phyloP scores from a whole-genome alignment of 108 stramenopile species.

The Chaetoceros tenuissimus region DNA sequence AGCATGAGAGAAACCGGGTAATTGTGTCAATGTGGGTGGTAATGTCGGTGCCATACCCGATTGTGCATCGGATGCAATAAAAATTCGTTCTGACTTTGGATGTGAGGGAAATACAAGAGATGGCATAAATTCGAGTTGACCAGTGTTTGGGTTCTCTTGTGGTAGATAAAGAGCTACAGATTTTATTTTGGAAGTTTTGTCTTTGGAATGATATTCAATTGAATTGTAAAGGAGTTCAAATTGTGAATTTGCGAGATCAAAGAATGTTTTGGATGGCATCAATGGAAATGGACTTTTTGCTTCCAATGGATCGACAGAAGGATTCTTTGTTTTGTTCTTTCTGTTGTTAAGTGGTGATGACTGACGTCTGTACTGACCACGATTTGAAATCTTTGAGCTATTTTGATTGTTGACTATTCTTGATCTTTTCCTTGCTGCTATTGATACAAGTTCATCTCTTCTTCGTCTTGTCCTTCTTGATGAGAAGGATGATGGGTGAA shows the following conservation, averaged over 20 bases:
- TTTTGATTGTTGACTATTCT: too few relatives aligned
- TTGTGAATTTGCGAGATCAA: constrained; percentile 64
- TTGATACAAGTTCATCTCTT: too few relatives aligned
- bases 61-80: constrained; percentile 59
- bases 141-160: constrained; percentile 64
- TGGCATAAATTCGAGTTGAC: constrained; percentile 77
- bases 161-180: constrained; percentile 77
- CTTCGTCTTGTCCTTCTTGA: too few relatives aligned
- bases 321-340: too few relatives aligned
- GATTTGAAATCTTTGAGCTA: too few relatives aligned
- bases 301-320: too few relatives aligned
- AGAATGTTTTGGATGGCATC: constrained; percentile 66
- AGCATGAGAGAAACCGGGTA: constrained; percentile 53
- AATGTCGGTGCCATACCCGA: constrained; percentile 42
- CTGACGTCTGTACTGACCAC: too few relatives aligned
- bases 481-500: too few relatives aligned
- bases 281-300: constrained; percentile 54
- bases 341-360: too few relatives aligned
- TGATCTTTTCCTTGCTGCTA: too few relatives aligned
- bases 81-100: constrained; percentile 61
- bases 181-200: constrained; percentile 40
- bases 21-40: constrained; percentile 34
- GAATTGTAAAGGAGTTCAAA: constrained; percentile 70
- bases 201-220: constrained; percentile 11
- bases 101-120: constrained; percentile 52